Evolutionary conservation across 257 asterid genomes (phyloP), one percentile per base, ranked within the genome.

Genomic region (Plantago major): DNA sequence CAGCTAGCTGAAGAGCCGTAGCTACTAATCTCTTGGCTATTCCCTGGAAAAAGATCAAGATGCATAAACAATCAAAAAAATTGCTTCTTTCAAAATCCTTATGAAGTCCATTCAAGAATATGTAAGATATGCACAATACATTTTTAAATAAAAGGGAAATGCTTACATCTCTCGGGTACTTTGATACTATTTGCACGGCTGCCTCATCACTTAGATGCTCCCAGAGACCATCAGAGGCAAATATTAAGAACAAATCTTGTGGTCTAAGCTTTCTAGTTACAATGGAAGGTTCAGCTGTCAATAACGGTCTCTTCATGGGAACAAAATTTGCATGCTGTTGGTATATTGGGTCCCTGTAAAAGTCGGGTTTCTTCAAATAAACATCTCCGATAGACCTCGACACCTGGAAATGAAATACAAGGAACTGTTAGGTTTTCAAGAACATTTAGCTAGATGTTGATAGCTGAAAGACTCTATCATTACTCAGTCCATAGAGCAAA

Each of bases 201-300:
- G 65, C 85, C 50, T 93, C 88, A 47, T 93, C 97, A 38, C 83
- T 84, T 67, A 93, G 77, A 12, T 89, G 90, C 58, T 93, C 99
- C 99, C 97, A 93, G 43, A 93, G 94, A 67, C 99, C 99, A 82
- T 93, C 99, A 19, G 99, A 89, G 18, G 99, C 99, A 63, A 93
- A 93, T 47, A 93, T 93, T 44, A 93, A 49, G 72, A 93, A 93
- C 67, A 80, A 45, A 73, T 93, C 99, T 63, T 87, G 83, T 42
- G 89, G 94, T 73, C 79, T 73, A 7, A 93, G 83, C 82, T 85
- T 85, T 73, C 95, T 70, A 51, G 79, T 81, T 59, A 84, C 72
- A 42, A 93, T 83, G 30, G 97, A 89, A 60, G 99, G 99, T 71
- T 89, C 99, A 18, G 99, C 91, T 22, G 96, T 42, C 77, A 93